Evolutionary conservation across 805 yeast species (phyloP).

Genomic region (Allodekkera sacchari): DNA sequence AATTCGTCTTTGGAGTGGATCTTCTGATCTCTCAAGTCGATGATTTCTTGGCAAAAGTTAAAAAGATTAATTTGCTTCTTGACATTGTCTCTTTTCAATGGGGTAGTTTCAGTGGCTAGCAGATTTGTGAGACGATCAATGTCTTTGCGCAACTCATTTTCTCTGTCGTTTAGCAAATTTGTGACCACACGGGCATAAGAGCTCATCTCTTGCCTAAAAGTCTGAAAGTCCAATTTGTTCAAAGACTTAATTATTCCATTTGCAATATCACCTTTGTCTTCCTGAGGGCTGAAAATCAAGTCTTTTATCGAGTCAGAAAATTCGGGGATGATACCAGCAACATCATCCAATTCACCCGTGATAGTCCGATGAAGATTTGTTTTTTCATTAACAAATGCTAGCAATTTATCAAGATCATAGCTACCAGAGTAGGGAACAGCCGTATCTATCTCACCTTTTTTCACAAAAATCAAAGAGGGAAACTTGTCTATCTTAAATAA

Average conservation of each 20-base stretch:
- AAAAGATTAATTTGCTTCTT: slow-evolving; percentile 39
- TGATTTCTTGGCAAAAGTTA: too few relatives aligned
- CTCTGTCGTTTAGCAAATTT: slow-evolving; percentile 36
- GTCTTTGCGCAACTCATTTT: too few relatives aligned
- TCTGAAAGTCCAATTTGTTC: slow-evolving; percentile 23
- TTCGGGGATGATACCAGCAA: slow-evolving; percentile 33
- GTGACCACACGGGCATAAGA: slow-evolving; percentile 41
- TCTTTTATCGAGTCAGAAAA: slow-evolving; percentile 24
- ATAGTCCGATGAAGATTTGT: slow-evolving; percentile 32
- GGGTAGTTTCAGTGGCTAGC: slow-evolving; percentile 34
- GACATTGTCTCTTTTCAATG: slow-evolving; percentile 45
- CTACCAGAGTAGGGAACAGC: slow-evolving; percentile 29
- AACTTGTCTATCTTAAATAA: slow-evolving; percentile 34
- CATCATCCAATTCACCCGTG: slow-evolving; percentile 30
- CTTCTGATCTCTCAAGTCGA: too few relatives aligned
- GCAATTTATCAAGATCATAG: slow-evolving; percentile 38
- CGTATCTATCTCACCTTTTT: slow-evolving; percentile 29
- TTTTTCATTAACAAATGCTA: slow-evolving; percentile 40
- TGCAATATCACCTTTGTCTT: slow-evolving; percentile 17
- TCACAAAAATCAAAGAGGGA: slow-evolving; percentile 52
- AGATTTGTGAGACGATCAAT: too few relatives aligned
- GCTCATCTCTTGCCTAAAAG: slow-evolving; percentile 21
- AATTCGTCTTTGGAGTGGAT: too few relatives aligned
- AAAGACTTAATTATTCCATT: slow-evolving; percentile 29
- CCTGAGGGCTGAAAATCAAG: slow-evolving; percentile 22